A percentile compares a stretch with the other conserved stretches of the same genome.
Evolutionary conservation across 495 filamentous ascomycete genomes (phyloP).

Genomic region (Apiosordaria backusii): DNA sequence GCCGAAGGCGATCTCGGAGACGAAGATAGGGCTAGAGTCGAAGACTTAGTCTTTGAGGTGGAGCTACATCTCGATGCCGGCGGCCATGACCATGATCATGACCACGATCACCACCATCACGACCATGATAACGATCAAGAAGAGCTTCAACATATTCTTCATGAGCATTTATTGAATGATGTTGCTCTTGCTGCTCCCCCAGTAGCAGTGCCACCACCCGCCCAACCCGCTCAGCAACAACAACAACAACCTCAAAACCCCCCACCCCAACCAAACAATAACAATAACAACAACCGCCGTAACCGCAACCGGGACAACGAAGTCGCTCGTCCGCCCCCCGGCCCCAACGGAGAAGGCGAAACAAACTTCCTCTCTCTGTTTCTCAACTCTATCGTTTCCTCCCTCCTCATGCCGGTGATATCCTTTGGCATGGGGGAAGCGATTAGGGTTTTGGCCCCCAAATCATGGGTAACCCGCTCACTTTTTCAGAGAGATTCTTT

Average conservation of each 20-base stretch:
- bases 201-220: conserved; percentile 3
- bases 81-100: conserved; percentile 36
- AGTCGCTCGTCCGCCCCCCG: conserved; percentile 3
- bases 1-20: conserved; percentile 12
- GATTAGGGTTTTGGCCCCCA: conserved; percentile 59
- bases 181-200: conserved; percentile 7
- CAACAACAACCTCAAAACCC: conserved; percentile 15
- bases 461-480: conserved; percentile 54
- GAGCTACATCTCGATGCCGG: conserved; percentile 40
- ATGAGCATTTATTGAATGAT: no score
- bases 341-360: conserved; percentile 13
- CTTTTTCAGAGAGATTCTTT: neutral
- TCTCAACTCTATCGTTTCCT: conserved; percentile 38
- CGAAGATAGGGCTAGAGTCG: conserved; percentile 24
- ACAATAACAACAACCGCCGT: conserved; percentile 5
- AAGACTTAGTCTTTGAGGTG: conserved; percentile 44
- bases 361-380: conserved; percentile 22
- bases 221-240: conserved; percentile 5
- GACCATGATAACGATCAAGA: conserved; percentile 35
- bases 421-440: conserved; percentile 61
- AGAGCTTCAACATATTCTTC: conserved; percentile 30
- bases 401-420: conserved; percentile 41
- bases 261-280: neutral
- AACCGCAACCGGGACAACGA: conserved; percentile 9
- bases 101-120: conserved; percentile 38